These are phyloP conservation scores for Candida tunisiensis DNA, from an alignment of 1,139 yeast species.

Conservation along the genomic window DNA sequence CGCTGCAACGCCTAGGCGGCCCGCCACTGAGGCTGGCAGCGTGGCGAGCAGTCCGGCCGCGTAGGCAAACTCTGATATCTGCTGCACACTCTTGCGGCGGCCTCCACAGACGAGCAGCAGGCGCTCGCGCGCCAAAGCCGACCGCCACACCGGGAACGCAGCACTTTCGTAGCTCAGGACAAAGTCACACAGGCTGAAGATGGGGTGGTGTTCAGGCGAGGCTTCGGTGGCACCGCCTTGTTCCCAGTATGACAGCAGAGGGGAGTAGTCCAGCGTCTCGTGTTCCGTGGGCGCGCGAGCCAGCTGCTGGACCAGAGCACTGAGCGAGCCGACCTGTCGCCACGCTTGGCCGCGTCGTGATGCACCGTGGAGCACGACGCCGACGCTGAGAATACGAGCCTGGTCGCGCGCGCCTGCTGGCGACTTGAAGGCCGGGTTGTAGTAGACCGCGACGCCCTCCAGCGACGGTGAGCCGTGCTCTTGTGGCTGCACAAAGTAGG, in stretches of 20 bases:
- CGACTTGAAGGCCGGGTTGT: slow-evolving; percentile 12
- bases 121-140: slow-evolving; percentile 43
- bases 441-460: slow-evolving; percentile 34
- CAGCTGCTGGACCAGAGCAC: not conserved
- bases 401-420: slow-evolving; percentile 6
- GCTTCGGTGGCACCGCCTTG: slow-evolving; percentile 1
- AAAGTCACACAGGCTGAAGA: slow-evolving; percentile 29
- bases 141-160: slow-evolving; percentile 53
- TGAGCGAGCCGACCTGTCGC: too few species aligned
- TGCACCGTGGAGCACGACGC: slow-evolving; percentile 4
- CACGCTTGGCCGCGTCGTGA: too few species aligned
- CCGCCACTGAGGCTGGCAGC: slow-evolving; percentile 29
- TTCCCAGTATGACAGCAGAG: slow-evolving; percentile 1
- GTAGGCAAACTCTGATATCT: slow-evolving; percentile 30
- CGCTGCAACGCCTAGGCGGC: slow-evolving; percentile 13
- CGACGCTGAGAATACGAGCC: slow-evolving; percentile 16
- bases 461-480: slow-evolving; percentile 10
- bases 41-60: slow-evolving; percentile 31
- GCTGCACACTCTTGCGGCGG: slow-evolving; percentile 21
- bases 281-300: not conserved
- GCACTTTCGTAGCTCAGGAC: slow-evolving; percentile 52
- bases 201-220: slow-evolving; percentile 26
- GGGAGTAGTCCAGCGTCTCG: not conserved
- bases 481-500: slow-evolving; percentile 31
- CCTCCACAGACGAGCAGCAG: slow-evolving; percentile 36